Base-by-base conservation (phyloP, 2,329 filamentous ascomycete species). In the Emergomyces africanus region DNA sequence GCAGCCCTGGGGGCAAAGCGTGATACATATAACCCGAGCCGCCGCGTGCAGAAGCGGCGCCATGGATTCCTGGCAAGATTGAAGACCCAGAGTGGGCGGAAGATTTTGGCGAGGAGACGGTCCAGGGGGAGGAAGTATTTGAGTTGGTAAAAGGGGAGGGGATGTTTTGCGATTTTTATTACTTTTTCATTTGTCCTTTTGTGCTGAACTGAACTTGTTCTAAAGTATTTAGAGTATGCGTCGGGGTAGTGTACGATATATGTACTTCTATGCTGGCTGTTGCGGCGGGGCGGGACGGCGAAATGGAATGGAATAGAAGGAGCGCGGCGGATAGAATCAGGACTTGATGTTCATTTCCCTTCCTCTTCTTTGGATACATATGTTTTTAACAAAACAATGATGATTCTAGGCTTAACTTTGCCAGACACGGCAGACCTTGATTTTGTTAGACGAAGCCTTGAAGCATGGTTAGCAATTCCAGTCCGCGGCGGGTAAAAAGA, bases 31-130 rank as follows among this genome's bases (percentile, higher is more conserved):
- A 80, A 81, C 59, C 82, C 82, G 10, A 83, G 79, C 56, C 80
- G 84, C 62, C 67, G 78, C 50, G 80, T 84, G 48, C 76, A 83
- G 68, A 86, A 85, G 73, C 75, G 83, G 62, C 76, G 83, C 65
- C 80, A 83, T 71, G 83, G 83, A 2, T 85, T 83, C 66, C 67
- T 85, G 61, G 72, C 78, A 10, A 70, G 83, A 65, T 63, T 83
- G 61, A 74, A 74, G 66, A 76, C 75, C 25, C 76, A 78, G 66
- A 79, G 76, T 57, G 83, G 83, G 28, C 72, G 79, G 66, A 77
- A 77, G 69, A 73, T 79, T 54, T 64, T 86, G 63, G 77, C 76
- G 70, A 74, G 81, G 67, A 74, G 83, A 68, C 72, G 75, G 66
- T 67, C 75, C 59, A 84, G 81, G 75, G 78, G 79, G 28, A 75